Evolutionary conservation across 495 filamentous ascomycete species (phyloP).

Genomic region (Penicillium crystallinum): DNA sequence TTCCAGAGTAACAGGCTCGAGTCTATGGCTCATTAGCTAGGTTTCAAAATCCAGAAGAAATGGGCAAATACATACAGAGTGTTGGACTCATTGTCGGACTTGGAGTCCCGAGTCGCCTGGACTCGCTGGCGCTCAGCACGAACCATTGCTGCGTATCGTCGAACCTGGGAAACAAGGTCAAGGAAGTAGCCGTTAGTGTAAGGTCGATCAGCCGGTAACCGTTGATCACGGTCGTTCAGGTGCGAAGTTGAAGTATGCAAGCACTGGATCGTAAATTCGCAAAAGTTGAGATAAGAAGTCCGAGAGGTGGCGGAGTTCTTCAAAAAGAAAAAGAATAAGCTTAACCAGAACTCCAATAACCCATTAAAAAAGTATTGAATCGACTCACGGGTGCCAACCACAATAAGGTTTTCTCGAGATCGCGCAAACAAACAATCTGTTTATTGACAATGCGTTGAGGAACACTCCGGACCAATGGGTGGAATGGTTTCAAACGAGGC

Average conservation of each 20-base stretch:
- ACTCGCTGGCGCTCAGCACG: slow-evolving; percentile 45
- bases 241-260: slow-evolving; percentile 76
- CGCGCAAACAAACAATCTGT: slow-evolving; percentile 77
- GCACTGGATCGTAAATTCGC: slow-evolving; percentile 79
- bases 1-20: slow-evolving; percentile 59
- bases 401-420: slow-evolving; percentile 84
- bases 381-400: slow-evolving; percentile 85
- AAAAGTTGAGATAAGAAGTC: slow-evolving; percentile 72
- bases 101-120: slow-evolving; percentile 14
- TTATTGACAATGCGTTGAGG: slow-evolving; percentile 71
- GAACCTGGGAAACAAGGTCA: slow-evolving; percentile 83
- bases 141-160: slow-evolving; percentile 61
- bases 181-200: slow-evolving; percentile 93
- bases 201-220: slow-evolving; percentile 71
- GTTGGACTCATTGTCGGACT: not conserved
- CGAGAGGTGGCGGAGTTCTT: slow-evolving; percentile 70
- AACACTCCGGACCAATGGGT: slow-evolving; percentile 67
- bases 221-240: slow-evolving; percentile 75
- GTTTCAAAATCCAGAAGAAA: not conserved
- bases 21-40: slow-evolving; percentile 36
- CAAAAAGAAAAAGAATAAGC: slow-evolving; percentile 55
- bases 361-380: slow-evolving; percentile 11
- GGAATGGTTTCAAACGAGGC: slow-evolving; percentile 65
- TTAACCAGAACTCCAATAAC: slow-evolving; percentile 48
- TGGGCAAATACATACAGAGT: slow-evolving; percentile 1